phyloP scores from a whole-genome alignment of 179 eudicot species.

The Vitellaria paradoxa region DNA sequence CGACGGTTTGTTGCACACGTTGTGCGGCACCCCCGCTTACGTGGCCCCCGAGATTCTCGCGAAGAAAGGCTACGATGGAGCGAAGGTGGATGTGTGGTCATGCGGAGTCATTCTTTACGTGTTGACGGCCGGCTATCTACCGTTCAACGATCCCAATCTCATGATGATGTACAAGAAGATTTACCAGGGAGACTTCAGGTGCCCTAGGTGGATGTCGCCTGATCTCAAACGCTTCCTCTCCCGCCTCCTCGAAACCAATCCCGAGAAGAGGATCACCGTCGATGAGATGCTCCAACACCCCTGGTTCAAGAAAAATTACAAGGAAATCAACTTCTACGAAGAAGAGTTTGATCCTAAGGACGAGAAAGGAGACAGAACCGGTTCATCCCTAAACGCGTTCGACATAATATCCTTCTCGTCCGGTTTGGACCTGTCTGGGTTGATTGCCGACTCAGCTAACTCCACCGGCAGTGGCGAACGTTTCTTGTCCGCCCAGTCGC shows the following conservation, averaged over 20 bases:
- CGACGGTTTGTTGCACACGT: constrained; percentile 42
- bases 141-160: constrained; percentile 59
- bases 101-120: constrained; percentile 65
- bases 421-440: constrained; percentile 51
- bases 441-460: constrained; percentile 29
- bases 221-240: constrained; percentile 36
- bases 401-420: constrained; percentile 59
- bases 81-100: constrained; percentile 76
- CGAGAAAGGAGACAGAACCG: constrained; percentile 11
- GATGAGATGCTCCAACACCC: constrained; percentile 39
- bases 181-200: constrained; percentile 53
- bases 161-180: constrained; percentile 62
- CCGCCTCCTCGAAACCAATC: constrained; percentile 54
- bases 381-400: constrained; percentile 48
- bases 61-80: constrained; percentile 63
- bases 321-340: constrained; percentile 15
- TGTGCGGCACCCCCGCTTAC: constrained; percentile 71
- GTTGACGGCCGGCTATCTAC: constrained; percentile 56
- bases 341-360: constrained; percentile 7
- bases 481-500: constrained; percentile 34
- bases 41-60: constrained; percentile 70
- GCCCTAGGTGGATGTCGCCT: constrained; percentile 59
- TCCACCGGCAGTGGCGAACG: constrained; percentile 28
- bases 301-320: constrained; percentile 43
- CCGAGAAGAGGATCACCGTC: constrained; percentile 44